Base-by-base conservation (phyloP, 2,329 filamentous ascomycete species). In the Nigrospora oryzae region DNA sequence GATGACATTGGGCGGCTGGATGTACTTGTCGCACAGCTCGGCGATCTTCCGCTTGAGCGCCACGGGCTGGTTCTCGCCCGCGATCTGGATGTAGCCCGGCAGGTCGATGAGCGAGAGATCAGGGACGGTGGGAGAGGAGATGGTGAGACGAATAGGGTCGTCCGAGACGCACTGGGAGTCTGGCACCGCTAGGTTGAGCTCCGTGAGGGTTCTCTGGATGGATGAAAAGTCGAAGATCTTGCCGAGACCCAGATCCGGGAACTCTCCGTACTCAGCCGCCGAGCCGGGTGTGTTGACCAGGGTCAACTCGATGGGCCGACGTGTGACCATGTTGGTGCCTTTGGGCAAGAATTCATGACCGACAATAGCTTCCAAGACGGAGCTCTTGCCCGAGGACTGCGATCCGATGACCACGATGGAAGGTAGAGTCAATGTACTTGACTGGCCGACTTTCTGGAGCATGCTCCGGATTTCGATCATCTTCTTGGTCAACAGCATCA, bases 331-430 rank as follows among this genome's bases (percentile, higher is more conserved):
- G 59, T 98, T 98, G 36, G 84, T 83, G n/a, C 93, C 93, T 65
- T 98, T 98, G 6, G 93, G 94, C 38, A 98, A 69, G 54, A 98
- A 98, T 57, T 98, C 93, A 59, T 98, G 93, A 5, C 93, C 94
- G 44, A 98, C 94, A 49, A 98, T 95, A 16, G 93, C 88, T 64
- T 98, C 93, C 40, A 98, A 65, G 2, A 98, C 93, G 1, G 93
- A 98, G 59, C 91, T 97, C 70, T 98, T 98, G 36, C 93, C 93
- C 0, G 93, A 97, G 0, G 93, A 98, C 62, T 98, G 93, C 2
- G 93, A 98, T 19, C 93, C 93, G 55, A 98, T 96, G 34, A 98
- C 93, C n/a, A 98, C 93, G 46, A 98, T 98, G 0, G 94, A 97
- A 0, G 93, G 93, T 17, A 98, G 70, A 1, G 86, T 91, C 51